Evolutionary conservation across 164 flowering plant species (phyloP), one percentile per base, ranked within the genome.

Genomic region (Protea cynaroides): DNA sequence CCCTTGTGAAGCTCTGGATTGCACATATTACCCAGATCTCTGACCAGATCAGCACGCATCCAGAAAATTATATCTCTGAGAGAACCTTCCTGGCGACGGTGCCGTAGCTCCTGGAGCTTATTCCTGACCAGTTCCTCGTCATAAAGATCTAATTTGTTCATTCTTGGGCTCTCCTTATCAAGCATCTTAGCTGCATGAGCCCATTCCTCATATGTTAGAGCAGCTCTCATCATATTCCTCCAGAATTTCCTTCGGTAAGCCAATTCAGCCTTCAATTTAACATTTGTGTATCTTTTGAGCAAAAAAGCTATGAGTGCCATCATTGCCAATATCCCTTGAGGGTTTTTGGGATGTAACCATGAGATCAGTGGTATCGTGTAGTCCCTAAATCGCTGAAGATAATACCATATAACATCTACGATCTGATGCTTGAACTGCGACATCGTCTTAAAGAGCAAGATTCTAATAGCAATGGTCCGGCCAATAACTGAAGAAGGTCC

Each of bases 121-220:
- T 86, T 89, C 60, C 82, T 82, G 43, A 94, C 96, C 55, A 94
- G 70, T 61, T 94, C 99, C 54, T 68, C 97, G 56, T 94, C 99
- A 67, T 89, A 94, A 47, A 88, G 83, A 51, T 84, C 72, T 0
- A 83, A 66, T 50, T 94, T 96, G 60, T 79, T 89, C 89, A 88
- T 68, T 72, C 71, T 91, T 2, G 80, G 89, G 0, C 87, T 79
- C 71, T 94, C 99, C 61, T 81, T 85, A 59, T 94, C 97, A 17
- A 91, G 83, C 97, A 94, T 94, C 69, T 83, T 91, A 4, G 97
- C 96, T 18, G 92, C 97, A 75, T 91, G 99, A 71, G 94, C 84
- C 97, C 99, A 94, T 66, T 94, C 99, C 75, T 94, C 99, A 73
- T 84, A 91, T 0, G 93, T 88, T 68, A 89, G 76, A 6, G 99